A percentile compares a stretch with the other conserved stretches of the same genome.
These are phyloP conservation scores for Hygrophorus pudorinus DNA, from an alignment of 768 basidiomycete genomes.

Conservation along the genomic window DNA sequence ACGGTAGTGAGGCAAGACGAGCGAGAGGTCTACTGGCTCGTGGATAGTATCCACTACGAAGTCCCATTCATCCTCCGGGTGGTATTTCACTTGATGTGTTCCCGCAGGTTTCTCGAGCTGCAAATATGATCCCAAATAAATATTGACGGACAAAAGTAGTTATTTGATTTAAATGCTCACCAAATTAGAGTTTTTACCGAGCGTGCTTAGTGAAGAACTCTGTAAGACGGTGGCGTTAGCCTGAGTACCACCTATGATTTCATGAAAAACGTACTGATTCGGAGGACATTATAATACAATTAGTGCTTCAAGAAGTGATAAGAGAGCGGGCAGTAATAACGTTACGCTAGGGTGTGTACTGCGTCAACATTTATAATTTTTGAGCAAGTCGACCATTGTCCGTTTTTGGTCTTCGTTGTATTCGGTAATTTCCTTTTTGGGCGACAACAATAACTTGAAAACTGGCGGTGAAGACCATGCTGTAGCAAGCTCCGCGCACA, in stretches of 20 bases:
- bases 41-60: conserved; percentile 46
- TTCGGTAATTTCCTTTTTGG: background rate
- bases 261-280: background rate
- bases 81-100: conserved; percentile 57
- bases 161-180: background rate
- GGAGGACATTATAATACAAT: background rate
- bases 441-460: background rate
- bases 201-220: conserved; percentile 1
- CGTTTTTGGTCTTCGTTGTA: conserved; percentile 2
- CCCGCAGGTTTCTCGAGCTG: conserved; percentile 20
- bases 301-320: background rate
- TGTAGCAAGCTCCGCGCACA: background rate
- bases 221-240: background rate
- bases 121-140: background rate
- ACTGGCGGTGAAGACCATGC: background rate
- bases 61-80: conserved; percentile 53
- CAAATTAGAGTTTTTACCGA: background rate
- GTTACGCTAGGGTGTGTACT: no score
- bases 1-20: conserved; percentile 71
- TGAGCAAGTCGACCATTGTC: background rate
- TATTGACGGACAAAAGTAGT: background rate
- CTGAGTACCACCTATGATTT: no score
- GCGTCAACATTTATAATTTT: background rate
- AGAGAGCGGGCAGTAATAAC: background rate
- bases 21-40: conserved; percentile 49